phyloP scores from a whole-genome alignment of 1,139 yeast genomes.

The Yamadazyma diospyri region DNA sequence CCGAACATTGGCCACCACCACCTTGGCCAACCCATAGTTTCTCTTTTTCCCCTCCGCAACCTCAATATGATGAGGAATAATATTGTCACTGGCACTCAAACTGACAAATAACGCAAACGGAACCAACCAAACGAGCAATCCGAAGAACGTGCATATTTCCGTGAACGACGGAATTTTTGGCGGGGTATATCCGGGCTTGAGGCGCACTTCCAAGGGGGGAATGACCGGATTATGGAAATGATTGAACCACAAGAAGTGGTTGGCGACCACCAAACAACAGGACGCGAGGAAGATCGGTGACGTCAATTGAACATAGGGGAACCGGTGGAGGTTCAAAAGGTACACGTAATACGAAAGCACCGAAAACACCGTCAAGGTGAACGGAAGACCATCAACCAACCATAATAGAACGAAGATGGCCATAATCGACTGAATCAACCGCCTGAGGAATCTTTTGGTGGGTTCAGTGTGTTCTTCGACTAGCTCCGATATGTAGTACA shows the following conservation, averaged over 20 bases:
- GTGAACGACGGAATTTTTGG: slow-evolving; percentile 78
- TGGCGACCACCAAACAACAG: slow-evolving; percentile 68
- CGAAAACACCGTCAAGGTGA: slow-evolving; percentile 60
- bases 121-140: slow-evolving; percentile 87
- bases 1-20: slow-evolving; percentile 53
- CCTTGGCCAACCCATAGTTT: slow-evolving; percentile 49
- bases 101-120: slow-evolving; percentile 93
- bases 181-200: slow-evolving; percentile 55
- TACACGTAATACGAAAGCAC: slow-evolving; percentile 70
- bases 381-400: slow-evolving; percentile 77
- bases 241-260: slow-evolving; percentile 89
- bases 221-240: slow-evolving; percentile 70
- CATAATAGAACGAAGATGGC: slow-evolving; percentile 51
- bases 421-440: slow-evolving; percentile 60
- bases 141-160: slow-evolving; percentile 92
- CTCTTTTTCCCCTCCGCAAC: slow-evolving; percentile 32
- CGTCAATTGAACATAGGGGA: slow-evolving; percentile 78
- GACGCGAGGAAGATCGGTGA: slow-evolving; percentile 70
- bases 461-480: slow-evolving; percentile 92
- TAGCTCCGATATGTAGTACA: slow-evolving; percentile 84
- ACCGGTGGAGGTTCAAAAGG: slow-evolving; percentile 67
- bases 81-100: slow-evolving; percentile 87
- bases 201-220: slow-evolving; percentile 54
- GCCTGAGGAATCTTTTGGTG: slow-evolving; percentile 65
- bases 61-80: slow-evolving; percentile 60